phyloP scores from a whole-genome alignment of 305 asterid species.

The Fraxinus paxiana region DNA sequence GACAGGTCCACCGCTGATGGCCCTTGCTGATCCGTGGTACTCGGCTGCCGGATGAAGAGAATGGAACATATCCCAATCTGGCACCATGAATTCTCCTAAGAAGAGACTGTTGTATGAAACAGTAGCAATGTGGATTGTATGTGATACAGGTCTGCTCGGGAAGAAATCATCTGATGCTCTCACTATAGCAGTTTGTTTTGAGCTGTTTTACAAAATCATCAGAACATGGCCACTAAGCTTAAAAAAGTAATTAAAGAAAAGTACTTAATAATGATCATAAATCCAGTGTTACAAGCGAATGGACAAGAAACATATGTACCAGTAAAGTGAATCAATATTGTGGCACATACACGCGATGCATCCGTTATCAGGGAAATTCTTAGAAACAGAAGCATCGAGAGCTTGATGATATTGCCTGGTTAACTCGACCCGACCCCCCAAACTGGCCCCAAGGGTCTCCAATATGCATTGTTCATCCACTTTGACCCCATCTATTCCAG shows the following conservation, averaged over 20 bases:
- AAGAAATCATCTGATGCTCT: constrained; percentile 18
- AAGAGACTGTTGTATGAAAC: constrained; percentile 12
- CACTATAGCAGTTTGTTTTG: constrained; percentile 9
- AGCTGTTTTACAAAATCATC: neutral
- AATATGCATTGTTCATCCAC: constrained; percentile 18
- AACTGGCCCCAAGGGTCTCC: constrained; percentile 21
- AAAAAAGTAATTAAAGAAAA: neutral
- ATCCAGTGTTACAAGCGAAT: neutral
- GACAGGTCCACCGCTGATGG: constrained; percentile 9
- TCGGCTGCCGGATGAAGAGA: constrained; percentile 6
- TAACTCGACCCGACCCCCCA: constrained; percentile 23
- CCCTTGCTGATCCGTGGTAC: constrained; percentile 17
- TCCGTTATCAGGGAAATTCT: constrained; percentile 23
- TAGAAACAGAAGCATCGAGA: constrained; percentile 23
- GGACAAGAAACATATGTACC: constrained; percentile 3
- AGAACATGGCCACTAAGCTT: neutral
- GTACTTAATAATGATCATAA: neutral
- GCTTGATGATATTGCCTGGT: constrained; percentile 25
- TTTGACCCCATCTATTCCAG: constrained; percentile 9
- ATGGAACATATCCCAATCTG: constrained; percentile 22
- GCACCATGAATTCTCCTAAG: neutral
- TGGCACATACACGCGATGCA: constrained; percentile 27
- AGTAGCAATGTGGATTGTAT: constrained; percentile 17
- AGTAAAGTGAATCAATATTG: constrained; percentile 14
- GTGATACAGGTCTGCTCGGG: neutral